phyloP scores from a whole-genome alignment of 257 asterid species.

The Striga asiatica region DNA sequence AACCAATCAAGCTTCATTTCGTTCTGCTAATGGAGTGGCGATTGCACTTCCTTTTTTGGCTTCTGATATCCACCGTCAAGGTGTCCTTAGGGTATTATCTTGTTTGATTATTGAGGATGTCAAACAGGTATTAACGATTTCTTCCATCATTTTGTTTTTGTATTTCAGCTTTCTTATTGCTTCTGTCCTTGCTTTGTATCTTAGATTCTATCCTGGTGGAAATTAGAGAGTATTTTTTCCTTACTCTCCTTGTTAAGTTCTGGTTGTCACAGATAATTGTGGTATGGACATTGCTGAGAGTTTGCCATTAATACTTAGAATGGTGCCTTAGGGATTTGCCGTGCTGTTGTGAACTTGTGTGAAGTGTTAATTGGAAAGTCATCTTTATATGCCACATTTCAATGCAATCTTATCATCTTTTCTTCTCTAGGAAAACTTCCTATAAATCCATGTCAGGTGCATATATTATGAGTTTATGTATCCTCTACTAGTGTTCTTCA shows the following conservation, averaged over 20 bases:
- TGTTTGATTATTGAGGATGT: constrained; percentile 87
- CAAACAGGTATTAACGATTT: constrained; percentile 48
- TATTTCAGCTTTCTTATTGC: neutral
- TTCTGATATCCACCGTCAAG: constrained; percentile 77
- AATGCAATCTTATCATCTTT: neutral
- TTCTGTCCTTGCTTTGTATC: neutral
- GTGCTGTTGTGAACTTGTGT: neutral
- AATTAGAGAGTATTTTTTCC: neutral
- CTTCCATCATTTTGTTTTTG: neutral
- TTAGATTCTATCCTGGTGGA: constrained; percentile 1
- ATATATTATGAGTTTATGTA: constrained; percentile 1
- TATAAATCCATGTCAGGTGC: neutral
- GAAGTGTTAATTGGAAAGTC: neutral
- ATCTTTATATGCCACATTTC: neutral
- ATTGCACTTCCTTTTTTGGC: constrained; percentile 79
- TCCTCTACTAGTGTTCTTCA: constrained; percentile 1
- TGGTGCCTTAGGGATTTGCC: constrained; percentile 5
- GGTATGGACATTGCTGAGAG: neutral
- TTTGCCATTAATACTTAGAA: constrained; percentile 6
- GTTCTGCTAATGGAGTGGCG: constrained; percentile 70
- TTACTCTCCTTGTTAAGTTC: constrained; percentile 3
- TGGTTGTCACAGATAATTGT: constrained; percentile 10
- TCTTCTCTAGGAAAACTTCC: neutral
- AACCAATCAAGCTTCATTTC: constrained; percentile 78
- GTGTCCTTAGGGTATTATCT: constrained; percentile 81